Evolutionary conservation across 139 green algal genomes (phyloP), one percentile per base, ranked within the genome.

Genomic region (Tetratostichococcus sp.): DNA sequence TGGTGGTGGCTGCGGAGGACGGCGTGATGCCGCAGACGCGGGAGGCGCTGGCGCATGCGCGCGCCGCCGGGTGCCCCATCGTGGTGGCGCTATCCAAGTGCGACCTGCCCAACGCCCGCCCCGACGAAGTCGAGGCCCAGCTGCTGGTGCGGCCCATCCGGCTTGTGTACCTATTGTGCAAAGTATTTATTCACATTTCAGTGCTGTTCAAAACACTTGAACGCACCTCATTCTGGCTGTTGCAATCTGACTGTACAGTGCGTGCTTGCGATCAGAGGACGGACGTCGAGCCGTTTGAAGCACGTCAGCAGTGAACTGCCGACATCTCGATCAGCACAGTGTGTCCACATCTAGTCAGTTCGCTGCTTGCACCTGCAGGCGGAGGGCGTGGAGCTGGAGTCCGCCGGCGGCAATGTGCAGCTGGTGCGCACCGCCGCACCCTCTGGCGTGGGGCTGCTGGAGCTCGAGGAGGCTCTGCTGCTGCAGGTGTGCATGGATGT

Each of bases 1-100:
- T 97, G 68, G 92, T 96, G 73, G 91, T 96, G 25, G 91, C 91
- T 26, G 94, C 92, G 23, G 90, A 96, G 83, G 94, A 97, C 59
- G 93, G 93, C 22, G 86, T 97, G 1, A 97, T 95, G 93, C 93
- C 91, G 30, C 81, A 87, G 71, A 97, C 92, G 1, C 71, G 83
- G 0, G 93, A 98, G 75, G 92, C 91, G 28, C 79, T 94, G 11
- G 83, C 82, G 2, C 92, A 95, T 65, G 86, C 87, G 4, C 57
- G 71, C 0, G 79, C 83, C 0, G 85, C 90, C 0, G 85, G 85
- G 31, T 94, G 88, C 77, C 88, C 90, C 26, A 81, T 97, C 21
- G 88, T 98, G 23, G 90, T 97, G n/a, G 93, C 92, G 1, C 84
- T 97, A 25, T 95, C 90, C 23, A 97, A 97, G 86, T 94, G 87